Base-by-base conservation (phyloP, 345 rosid genomes). In the Nephelium lappaceum region DNA sequence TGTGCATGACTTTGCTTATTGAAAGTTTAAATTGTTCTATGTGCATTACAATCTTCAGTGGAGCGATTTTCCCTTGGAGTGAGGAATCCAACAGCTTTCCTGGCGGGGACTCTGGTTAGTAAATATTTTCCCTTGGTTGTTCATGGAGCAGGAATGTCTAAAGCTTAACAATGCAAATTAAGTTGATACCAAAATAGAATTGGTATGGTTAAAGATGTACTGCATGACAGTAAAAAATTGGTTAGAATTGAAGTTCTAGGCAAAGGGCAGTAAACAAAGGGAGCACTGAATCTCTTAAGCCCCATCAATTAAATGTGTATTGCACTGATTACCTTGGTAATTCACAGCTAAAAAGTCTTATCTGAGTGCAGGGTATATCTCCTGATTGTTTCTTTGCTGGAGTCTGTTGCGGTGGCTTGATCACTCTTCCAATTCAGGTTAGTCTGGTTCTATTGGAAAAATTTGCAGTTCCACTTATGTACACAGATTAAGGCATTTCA, bases 391-490 rank as follows among this genome's bases (percentile, higher is more conserved):
- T 93, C 84, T 93, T 95, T 77, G 95, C 92, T 67, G 98, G 98
- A 82, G 98, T 95, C 81, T 95, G 98, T 76, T 88, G 94, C 49
- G 98, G 98, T 14, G 92, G 98, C 68, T 85, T 95, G 89, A 80
- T 95, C 77, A 95, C 97, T 81, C 97, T 95, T 81, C 93, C 94
- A 8, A 49, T 93, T 75, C 97, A 93, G 98, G 98, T 92, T 45
- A 80, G 31, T 80, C 71, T n/a, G 14, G 43, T 62, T 79, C 19
- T 16, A 24, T 15, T 53, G 60, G 25, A 72, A 65, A 65, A 31
- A 2, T 41, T 67, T 5, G 14, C 57, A 19, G 18, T 76, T 65
- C 38, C 43, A 3, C 66, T 24, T 71, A 55, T 62, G 5, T 19
- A 45, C 19, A 31, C 61, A 15, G 5, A 27, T 27, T 3, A 71